These are phyloP conservation scores for Malbranchea zuffiana DNA, from an alignment of 2,329 filamentous ascomycete species.

Conservation along the genomic window DNA sequence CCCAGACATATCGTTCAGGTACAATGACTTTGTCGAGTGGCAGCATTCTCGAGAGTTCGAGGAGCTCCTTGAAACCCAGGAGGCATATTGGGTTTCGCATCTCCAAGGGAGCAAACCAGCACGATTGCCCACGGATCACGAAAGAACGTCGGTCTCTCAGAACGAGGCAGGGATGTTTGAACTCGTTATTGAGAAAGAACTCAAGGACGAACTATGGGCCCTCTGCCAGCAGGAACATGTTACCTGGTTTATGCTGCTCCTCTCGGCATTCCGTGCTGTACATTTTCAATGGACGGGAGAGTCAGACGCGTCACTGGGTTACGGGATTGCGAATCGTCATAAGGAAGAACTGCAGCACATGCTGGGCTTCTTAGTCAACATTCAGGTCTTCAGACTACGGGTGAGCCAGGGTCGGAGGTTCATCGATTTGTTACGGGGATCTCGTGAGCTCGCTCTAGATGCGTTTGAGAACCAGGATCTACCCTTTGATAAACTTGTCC, in stretches of 20 bases:
- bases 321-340: too few relatives aligned
- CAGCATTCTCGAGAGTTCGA: too few relatives aligned
- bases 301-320: not conserved
- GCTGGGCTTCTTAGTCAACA: too few relatives aligned
- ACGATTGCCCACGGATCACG: slow-evolving; percentile 1
- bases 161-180: not conserved
- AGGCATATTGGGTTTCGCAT: not conserved
- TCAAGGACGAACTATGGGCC: slow-evolving; percentile 1
- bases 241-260: slow-evolving; percentile 3
- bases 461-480: too few relatives aligned
- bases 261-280: slow-evolving; percentile 1
- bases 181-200: not conserved
- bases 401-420: too few relatives aligned
- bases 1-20: too few relatives aligned
- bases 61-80: not conserved
- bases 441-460: too few relatives aligned
- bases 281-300: slow-evolving; percentile 1
- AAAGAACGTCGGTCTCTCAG: not conserved
- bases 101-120: not conserved
- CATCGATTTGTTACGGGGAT: too few relatives aligned
- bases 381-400: too few relatives aligned
- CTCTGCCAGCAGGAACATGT: slow-evolving; percentile 1
- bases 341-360: too few relatives aligned
- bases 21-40: too few relatives aligned
- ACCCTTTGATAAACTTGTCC: too few relatives aligned